Evolutionary conservation across 257 asterid species (phyloP).

Genomic region (Echium plantagineum): DNA sequence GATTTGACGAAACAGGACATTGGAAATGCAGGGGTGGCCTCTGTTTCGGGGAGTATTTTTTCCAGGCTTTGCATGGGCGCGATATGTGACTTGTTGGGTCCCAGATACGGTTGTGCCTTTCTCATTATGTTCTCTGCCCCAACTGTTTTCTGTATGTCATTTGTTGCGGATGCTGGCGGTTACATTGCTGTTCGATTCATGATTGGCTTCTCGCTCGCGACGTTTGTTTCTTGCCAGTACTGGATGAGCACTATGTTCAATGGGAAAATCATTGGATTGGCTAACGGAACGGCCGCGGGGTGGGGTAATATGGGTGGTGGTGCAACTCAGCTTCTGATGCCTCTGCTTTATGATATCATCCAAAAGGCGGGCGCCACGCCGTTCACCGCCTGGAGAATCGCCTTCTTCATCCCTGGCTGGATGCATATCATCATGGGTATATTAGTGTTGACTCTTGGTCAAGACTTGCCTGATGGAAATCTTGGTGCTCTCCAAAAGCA

Average conservation of each 20-base stretch:
- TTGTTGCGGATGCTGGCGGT: slow-evolving; percentile 7
- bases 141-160: background rate
- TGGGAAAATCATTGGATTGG: slow-evolving; percentile 5
- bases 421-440: slow-evolving; percentile 6
- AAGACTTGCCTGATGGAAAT: slow-evolving; percentile 11
- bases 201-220: slow-evolving; percentile 9
- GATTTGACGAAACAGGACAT: slow-evolving; percentile 33
- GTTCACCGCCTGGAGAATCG: slow-evolving; percentile 10
- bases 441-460: slow-evolving; percentile 4
- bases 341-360: slow-evolving; percentile 6
- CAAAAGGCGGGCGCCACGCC: slow-evolving; percentile 1
- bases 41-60: slow-evolving; percentile 17
- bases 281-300: slow-evolving; percentile 6
- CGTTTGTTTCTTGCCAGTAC: slow-evolving; percentile 6
- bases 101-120: slow-evolving; percentile 12
- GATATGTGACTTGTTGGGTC: slow-evolving; percentile 9
- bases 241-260: slow-evolving; percentile 6
- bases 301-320: slow-evolving; percentile 14
- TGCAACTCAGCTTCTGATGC: slow-evolving; percentile 10
- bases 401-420: slow-evolving; percentile 11
- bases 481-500: slow-evolving; percentile 4
- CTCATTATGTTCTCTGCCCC: slow-evolving; percentile 10
- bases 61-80: slow-evolving; percentile 12
- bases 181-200: slow-evolving; percentile 8
- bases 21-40: slow-evolving; percentile 57